Conservation (phyloP, 768 basidiomycete genomes). For the Trametes elegans region DNA sequence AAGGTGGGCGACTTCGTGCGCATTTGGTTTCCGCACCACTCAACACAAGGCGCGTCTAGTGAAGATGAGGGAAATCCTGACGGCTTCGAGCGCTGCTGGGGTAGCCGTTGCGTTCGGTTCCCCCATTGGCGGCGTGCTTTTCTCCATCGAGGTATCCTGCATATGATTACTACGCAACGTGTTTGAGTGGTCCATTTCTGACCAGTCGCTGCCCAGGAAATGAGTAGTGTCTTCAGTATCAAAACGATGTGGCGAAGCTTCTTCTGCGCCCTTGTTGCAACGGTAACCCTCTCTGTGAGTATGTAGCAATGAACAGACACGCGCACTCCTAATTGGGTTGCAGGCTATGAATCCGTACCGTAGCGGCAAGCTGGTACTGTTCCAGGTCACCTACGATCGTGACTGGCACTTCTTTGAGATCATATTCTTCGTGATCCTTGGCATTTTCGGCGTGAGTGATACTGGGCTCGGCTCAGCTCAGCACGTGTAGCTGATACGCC, state of each 20-base stretch:
- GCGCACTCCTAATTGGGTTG: not conserved
- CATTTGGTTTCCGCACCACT: slow-evolving; percentile 6
- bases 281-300: slow-evolving; percentile 90
- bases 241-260: slow-evolving; percentile 99
- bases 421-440: slow-evolving; percentile 92
- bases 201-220: slow-evolving; percentile 78
- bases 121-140: slow-evolving; percentile 95
- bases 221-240: slow-evolving; percentile 96
- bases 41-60: slow-evolving; percentile 37
- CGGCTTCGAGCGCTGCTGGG: slow-evolving; percentile 95
- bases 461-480: no score
- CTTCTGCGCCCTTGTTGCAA: slow-evolving; percentile 95
- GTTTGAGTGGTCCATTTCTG: no score
- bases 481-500: no score
- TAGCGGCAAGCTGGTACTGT: slow-evolving; percentile 95
- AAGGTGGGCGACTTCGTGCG: slow-evolving; percentile 53
- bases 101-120: slow-evolving; percentile 99
- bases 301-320: not conserved
- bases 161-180: not conserved
- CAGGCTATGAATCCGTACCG: slow-evolving; percentile 89
- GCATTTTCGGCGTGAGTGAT: slow-evolving; percentile 88
- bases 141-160: slow-evolving; percentile 86
- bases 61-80: slow-evolving; percentile 87
- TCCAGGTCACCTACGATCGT: slow-evolving; percentile 95
- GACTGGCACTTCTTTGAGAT: slow-evolving; percentile 99